These are phyloP conservation scores for Fraxinus floribunda DNA, from an alignment of 305 asterid species.

Conservation along the genomic window DNA sequence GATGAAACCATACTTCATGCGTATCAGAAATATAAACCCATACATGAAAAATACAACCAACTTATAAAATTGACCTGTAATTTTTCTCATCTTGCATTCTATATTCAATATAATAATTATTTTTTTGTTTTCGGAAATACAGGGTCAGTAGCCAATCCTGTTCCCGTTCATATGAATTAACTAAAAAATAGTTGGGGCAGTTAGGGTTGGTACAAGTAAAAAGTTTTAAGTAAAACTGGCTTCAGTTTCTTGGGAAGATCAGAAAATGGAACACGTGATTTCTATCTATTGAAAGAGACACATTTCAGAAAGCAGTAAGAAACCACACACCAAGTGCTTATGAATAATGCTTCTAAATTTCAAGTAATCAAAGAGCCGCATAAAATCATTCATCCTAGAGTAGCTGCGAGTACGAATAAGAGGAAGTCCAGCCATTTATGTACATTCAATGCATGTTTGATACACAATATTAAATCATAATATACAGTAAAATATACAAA, in stretches of 20 bases:
- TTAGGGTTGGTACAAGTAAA: neutral
- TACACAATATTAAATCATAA: neutral
- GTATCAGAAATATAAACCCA: neutral
- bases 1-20: neutral
- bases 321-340: neutral
- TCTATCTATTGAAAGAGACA: neutral
- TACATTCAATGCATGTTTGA: neutral
- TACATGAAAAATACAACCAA: neutral
- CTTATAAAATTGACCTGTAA: neutral
- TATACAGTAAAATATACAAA: neutral
- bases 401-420: neutral
- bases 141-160: neutral
- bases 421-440: neutral
- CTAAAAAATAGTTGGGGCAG: neutral
- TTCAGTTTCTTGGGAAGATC: neutral
- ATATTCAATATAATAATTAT: neutral
- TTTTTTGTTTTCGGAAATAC: neutral
- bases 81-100: neutral
- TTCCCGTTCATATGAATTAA: neutral
- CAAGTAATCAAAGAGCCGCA: neutral
- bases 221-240: neutral
- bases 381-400: neutral
- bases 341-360: neutral
- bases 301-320: neutral
- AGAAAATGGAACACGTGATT: neutral